A percentile compares a stretch with the other conserved stretches of the same genome.
Evolutionary conservation across 768 basidiomycete genomes (phyloP).

Genomic region (Leccinum imitatum): DNA sequence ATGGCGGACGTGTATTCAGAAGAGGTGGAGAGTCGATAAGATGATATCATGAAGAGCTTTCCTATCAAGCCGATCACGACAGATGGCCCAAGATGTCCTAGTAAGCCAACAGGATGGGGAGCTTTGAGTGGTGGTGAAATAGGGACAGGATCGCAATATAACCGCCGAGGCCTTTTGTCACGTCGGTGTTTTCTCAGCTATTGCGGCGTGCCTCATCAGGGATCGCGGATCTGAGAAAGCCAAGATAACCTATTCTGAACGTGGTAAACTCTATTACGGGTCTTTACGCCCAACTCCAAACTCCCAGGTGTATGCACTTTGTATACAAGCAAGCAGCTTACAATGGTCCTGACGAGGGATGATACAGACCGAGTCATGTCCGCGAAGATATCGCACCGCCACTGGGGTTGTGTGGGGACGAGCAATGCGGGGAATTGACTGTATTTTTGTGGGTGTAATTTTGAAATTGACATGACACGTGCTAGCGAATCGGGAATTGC

Average conservation of each 20-base stretch:
- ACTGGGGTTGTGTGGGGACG: background rate
- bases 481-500: constrained; percentile 24
- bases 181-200: background rate
- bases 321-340: background rate
- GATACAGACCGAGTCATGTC: background rate
- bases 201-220: constrained; percentile 5
- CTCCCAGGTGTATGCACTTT: background rate
- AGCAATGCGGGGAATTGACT: constrained; percentile 14
- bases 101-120: background rate
- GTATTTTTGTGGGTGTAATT: constrained; percentile 5
- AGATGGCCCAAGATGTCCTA: background rate
- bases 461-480: constrained; percentile 22
- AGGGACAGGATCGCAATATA: background rate
- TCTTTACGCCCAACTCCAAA: constrained; percentile 14
- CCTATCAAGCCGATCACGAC: background rate
- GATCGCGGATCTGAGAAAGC: constrained; percentile 22
- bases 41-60: background rate
- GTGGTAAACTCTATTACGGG: constrained; percentile 2
- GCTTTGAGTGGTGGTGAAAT: background rate
- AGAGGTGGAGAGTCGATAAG: background rate
- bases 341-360: background rate
- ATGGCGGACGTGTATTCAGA: background rate
- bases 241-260: constrained; percentile 19
- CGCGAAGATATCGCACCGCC: background rate
- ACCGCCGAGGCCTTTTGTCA: background rate